Base-by-base conservation (phyloP, 176 grass and related monocot species). In the Thinopyrum elongatum region DNA sequence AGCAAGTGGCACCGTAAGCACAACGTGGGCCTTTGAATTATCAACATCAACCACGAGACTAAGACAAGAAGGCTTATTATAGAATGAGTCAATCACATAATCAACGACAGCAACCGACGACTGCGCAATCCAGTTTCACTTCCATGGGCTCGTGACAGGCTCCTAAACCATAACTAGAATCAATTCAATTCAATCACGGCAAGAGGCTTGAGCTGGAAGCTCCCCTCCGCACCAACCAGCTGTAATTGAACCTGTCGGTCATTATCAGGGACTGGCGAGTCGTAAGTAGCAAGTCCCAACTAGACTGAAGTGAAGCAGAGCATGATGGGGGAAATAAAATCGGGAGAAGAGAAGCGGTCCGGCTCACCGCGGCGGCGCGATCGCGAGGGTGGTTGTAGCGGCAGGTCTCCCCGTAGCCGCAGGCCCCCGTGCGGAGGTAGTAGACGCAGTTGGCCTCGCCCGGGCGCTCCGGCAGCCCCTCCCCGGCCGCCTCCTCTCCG, bases 311-410 rank as follows among this genome's bases (percentile, higher is more conserved):
- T 15, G 47, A 76, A 77, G 59, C 67, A 63, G 74, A 90, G 80
- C 38, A 90, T 31, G 74, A 62, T 2, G 31, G 70, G 14, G 17
- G 36, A n/a, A 46, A 34, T 26, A 85, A 65, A 83, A 55, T 74
- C 15, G 65, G 58, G 63, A 59, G 27, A 71, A 57, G 29, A 11
- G 38, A 15, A 67, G 16, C 16, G 64, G n/a, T 68, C 10, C 9
- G 17, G 41, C 89, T 92, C 89, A 98, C 94, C 84, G 81, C 30
- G 2, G 60, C 30, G 23, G 91, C 29, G 30, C 84, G 89, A 89
- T 94, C 86, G 70, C 82, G 97, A 1, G 97, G 97, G 70, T 99
- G 97, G 88, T 96, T 99, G 92, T 94, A 99, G 65, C 97, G 92
- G 76, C 97, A 99, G 82, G 60, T 92, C 70, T 92, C 94, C 7